Evolutionary conservation across 1,139 yeast species (phyloP), one percentile per base, ranked within the genome.

Genomic region (Lodderomyces elongisporus): DNA sequence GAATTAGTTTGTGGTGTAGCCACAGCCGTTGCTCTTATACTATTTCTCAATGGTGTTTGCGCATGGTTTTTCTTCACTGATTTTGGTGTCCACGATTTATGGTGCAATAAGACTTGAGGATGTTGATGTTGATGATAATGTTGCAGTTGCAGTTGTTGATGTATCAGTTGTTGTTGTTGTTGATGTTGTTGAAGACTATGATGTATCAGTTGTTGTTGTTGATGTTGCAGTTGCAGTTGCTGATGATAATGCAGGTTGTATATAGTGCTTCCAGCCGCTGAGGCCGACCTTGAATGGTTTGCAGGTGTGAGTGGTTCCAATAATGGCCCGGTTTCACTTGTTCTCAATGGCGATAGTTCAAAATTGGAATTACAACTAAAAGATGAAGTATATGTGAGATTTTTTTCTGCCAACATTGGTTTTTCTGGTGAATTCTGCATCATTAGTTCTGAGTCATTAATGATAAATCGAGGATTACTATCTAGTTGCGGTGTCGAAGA

Each of bases 291-390:
- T 17, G 21, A 13, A 18, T 37, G 40, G 15, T 59, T 56, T 8
- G 67, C 70, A 4, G 79, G 77, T 14, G 77, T 70, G 25, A 70
- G 50, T 14, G 82, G 81, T 48, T 75, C 81, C 32, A 78, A 58
- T 32, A 78, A 58, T 3, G 85, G 84, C 2, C 85, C 85, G 2
- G 84, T 66, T 51, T 74, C 77, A 46, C 64, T 61, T 6, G 72
- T 65, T 39, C 74, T 64, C 25, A 76, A 50, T 10, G 85, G 85
- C 14, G 81, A 75, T 17, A 79, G 54, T 47, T 79, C 85, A 44
- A 78, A 68, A 48, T 74, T 78, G 16, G 82, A 74, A 44, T 67
- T 73, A 46, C 82, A 77, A 49, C 81, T 77, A 51, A 79, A 79
- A n/a, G 82, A 75, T 10, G 83, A 77, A 16, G 73, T 65, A 43